Conservation (phyloP, 306 rosid species). For the Carpinus fangiana region DNA sequence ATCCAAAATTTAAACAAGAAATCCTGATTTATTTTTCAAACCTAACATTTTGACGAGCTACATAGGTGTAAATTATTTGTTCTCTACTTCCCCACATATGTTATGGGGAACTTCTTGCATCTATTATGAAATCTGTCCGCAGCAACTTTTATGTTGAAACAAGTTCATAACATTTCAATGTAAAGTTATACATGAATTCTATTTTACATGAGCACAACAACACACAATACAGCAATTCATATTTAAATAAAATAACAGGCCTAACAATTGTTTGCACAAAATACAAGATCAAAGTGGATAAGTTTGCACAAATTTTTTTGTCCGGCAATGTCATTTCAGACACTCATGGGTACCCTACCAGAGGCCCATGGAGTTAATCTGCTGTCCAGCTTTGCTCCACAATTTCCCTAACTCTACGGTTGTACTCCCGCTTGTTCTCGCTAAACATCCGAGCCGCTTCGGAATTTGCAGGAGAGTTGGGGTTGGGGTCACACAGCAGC, state of each 20-base stretch:
- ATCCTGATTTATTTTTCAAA: no score
- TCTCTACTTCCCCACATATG: no score
- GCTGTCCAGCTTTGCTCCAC: conserved; percentile 99
- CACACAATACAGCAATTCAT: conserved; percentile 31
- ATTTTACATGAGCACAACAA: conserved; percentile 40
- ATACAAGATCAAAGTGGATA: conserved; percentile 34
- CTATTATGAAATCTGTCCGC: neutral
- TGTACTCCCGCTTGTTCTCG: conserved; percentile 92
- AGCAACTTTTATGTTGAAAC: conserved; percentile 30
- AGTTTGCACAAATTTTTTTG: conserved; percentile 39
- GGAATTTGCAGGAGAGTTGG: conserved; percentile 94
- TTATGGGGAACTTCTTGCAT: neutral
- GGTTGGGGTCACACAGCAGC: conserved; percentile 92
- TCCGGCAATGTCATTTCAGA: conserved; percentile 29
- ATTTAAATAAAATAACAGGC: conserved; percentile 22
- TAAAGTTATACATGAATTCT: conserved; percentile 30
- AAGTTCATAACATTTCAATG: conserved; percentile 35
- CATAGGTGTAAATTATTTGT: neutral
- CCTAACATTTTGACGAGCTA: neutral
- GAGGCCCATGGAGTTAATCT: conserved; percentile 40
- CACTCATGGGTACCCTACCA: conserved; percentile 13
- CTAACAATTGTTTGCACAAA: conserved; percentile 25
- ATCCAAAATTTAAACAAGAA: no score
- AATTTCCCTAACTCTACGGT: conserved; percentile 77
- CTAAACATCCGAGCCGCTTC: conserved; percentile 95